Evolutionary conservation across 2,329 filamentous ascomycete species (phyloP).

Genomic region (Pestalotiopsis sp.): DNA sequence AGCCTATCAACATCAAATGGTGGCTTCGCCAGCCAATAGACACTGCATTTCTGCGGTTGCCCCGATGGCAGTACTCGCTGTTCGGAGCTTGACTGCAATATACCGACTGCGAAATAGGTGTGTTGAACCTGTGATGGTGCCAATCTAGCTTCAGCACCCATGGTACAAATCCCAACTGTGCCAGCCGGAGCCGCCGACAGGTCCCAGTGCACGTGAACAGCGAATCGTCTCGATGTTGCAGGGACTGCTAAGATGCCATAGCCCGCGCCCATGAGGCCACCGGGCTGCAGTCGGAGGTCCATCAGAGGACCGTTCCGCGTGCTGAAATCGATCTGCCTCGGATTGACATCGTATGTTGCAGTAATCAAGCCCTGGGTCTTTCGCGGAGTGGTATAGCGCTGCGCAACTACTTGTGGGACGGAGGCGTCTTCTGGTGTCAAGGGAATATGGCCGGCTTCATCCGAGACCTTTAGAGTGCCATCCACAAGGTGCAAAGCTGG

Average conservation of each 20-base stretch:
- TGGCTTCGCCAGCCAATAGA: background rate
- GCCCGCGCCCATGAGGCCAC: background rate
- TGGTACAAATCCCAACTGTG: background rate
- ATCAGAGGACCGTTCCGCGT: background rate
- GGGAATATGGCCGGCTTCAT: background rate
- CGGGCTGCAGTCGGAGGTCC: background rate
- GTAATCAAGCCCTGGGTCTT: background rate
- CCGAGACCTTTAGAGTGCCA: background rate
- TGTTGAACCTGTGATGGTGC: background rate
- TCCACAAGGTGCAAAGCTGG: background rate
- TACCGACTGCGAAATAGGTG: background rate
- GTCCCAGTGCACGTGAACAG: background rate
- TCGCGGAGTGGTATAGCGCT: background rate
- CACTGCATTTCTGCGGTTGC: background rate
- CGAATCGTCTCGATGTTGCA: background rate
- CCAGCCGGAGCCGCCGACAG: background rate
- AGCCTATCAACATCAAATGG: background rate
- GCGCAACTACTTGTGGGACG: background rate
- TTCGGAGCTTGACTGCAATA: background rate
- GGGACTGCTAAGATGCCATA: background rate
- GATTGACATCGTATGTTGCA: background rate
- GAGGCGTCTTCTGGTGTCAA: background rate
- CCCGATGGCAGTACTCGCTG: background rate
- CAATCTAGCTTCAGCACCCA: background rate
- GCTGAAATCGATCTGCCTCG: background rate